Base-by-base conservation (phyloP, 2,329 filamentous ascomycete species). In the Colletotrichum liaoningense region DNA sequence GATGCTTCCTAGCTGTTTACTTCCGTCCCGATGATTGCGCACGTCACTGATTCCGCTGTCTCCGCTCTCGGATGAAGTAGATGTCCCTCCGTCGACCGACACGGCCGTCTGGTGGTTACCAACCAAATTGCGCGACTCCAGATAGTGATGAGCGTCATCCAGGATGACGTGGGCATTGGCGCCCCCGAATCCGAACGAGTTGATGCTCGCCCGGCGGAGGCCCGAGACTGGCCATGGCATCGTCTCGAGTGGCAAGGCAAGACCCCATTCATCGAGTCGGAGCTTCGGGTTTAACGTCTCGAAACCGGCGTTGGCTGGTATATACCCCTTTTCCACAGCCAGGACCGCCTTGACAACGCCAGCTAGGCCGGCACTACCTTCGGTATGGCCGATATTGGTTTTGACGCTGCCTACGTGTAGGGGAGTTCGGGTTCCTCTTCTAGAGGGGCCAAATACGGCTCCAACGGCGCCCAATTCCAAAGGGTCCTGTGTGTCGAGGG, bases 251-350 rank as follows among this genome's bases (percentile, higher is more conserved):
- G 70, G 59, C 9, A 73, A 59, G 14, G 12, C 19, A 6, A 80
- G 56, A 24, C 65, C 76, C 78, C 46, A 80, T 24, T 76, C 72
- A n/a, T 78, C 74, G 5, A 78, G 56, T 1, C 67, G 69, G 42
- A 81, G 81, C 68, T 69, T 69, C n/a, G 67, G 78, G 54, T 82
- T 83, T 1, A 76, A 71, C 14, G 77, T 76, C 56, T 79, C 68
- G 35, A 78, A 80, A 30, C 78, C 77, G 46, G 76, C 77, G 24
- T 28, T 24, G 79, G 79, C 0, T 75, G 76, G 5, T 24, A 80
- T 78, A 0, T 58, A 54, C 4, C 73, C 75, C 6, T 75, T 69
- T 35, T 80, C 78, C 0, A 80, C 60, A 0, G 75, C 63, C 11
- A 78, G 22, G 16, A 79, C 69, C 2, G 75, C 62, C 52, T 81